Evolutionary conservation across 2,329 filamentous ascomycete species (phyloP), one percentile per base, ranked within the genome.

Genomic region (Fusarium sp.): DNA sequence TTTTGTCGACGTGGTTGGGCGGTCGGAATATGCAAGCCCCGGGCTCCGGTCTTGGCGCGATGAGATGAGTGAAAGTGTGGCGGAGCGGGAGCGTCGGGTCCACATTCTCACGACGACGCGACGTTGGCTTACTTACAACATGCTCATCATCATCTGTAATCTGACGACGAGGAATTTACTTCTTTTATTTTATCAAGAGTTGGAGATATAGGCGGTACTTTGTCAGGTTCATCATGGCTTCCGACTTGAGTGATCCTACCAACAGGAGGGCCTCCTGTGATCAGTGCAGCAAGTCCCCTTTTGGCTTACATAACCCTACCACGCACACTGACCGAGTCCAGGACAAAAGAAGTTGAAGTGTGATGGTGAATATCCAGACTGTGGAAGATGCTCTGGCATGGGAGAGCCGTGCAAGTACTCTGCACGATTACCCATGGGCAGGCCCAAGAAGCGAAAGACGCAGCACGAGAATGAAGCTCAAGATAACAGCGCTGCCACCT

Each of bases 1-100:
- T 80, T 76, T 73, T 70, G 63, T 64, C 65, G 66, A 37, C 64
- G 70, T 74, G 72, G 74, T 75, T 80, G 80, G 80, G 78, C 71
- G 71, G 68, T 79, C 81, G 82, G 82, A 81, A 79, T 79, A 81
- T 81, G 81, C 78, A 81, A 77, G 75, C 74, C 79, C 81, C 81
- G 80, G 70, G 70, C 68, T 76, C 79, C 79, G 79, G 76, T 25
- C 54, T 72, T 61, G 59, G 66, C 52, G 43, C 34, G 52, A 3
- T 10, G 43, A n/a, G 6, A 8, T 16, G 23, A 48, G 43, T 14
- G 43, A 27, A 45, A 25, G 35, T 18, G 59, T 58, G 66, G 66
- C 73, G 69, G 72, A 72, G 70, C 63, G 58, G 72, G 66, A 71
- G 66, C 41, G 68, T 71, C 68, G 68, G 67, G 45, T 59, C 72